Conservation (phyloP, 371 early-diverging fungal genomes). For the Paraphysoderma sedebokerense region DNA sequence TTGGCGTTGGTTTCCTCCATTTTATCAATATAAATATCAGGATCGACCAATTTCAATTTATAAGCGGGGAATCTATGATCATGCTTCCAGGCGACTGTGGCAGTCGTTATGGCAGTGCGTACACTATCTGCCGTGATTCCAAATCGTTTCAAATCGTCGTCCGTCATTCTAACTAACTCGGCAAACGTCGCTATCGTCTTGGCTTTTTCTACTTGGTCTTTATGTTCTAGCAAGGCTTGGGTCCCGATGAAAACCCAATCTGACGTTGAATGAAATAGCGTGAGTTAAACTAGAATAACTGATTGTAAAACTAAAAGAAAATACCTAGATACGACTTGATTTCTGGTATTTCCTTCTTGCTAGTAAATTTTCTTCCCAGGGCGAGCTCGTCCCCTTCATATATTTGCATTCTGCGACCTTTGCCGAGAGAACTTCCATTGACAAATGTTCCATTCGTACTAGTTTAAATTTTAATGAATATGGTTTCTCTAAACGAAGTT, state of each 20-base stretch:
- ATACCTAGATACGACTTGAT: background rate
- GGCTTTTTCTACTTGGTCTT: background rate
- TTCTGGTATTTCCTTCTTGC: background rate
- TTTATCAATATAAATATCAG: background rate
- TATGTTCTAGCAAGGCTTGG: background rate
- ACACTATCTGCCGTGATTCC: background rate
- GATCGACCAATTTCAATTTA: background rate
- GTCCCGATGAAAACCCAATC: background rate
- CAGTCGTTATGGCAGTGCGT: background rate
- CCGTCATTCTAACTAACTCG: background rate
- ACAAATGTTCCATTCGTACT: background rate
- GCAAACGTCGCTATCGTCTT: background rate
- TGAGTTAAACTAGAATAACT: too few relatives aligned
- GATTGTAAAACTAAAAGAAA: background rate
- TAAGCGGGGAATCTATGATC: constrained; percentile 1
- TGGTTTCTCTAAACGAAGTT: too few relatives aligned
- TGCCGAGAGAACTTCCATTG: background rate
- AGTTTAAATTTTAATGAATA: too few relatives aligned
- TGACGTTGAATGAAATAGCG: background rate
- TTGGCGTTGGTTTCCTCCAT: too few relatives aligned
- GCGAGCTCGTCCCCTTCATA: background rate
- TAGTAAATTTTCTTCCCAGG: background rate
- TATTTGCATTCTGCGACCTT: background rate
- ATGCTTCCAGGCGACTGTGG: background rate
- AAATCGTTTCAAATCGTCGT: background rate